These are phyloP conservation scores for Cenchrus fungigraminus DNA, from an alignment of 176 grass and related monocot species.

Conservation along the genomic window DNA sequence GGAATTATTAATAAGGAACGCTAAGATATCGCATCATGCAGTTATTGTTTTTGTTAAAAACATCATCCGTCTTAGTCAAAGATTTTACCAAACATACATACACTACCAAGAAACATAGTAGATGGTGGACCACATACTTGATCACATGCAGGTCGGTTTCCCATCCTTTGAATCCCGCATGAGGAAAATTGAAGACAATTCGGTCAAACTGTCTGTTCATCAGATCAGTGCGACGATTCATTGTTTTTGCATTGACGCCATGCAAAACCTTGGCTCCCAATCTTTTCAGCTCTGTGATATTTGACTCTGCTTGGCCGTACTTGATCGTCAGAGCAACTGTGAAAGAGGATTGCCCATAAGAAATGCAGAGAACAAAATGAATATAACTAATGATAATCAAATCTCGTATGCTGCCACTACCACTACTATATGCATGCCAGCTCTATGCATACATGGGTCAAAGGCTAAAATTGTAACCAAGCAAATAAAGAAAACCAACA, in stretches of 20 bases:
- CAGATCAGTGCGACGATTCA: constrained; percentile 53
- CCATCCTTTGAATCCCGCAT: constrained; percentile 67
- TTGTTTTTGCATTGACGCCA: constrained; percentile 43
- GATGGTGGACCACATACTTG: constrained; percentile 45
- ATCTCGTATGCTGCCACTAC: neutral
- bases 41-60: neutral
- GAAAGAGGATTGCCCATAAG: neutral
- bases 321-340: constrained; percentile 35
- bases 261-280: constrained; percentile 45
- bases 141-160: constrained; percentile 41
- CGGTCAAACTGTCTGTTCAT: constrained; percentile 53
- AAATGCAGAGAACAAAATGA: neutral
- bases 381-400: neutral
- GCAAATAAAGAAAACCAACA: neutral
- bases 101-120: neutral
- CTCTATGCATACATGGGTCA: neutral
- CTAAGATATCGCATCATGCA: neutral
- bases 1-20: neutral
- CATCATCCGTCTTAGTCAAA: neutral
- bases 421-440: neutral
- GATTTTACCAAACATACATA: neutral
- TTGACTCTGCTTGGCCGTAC: constrained; percentile 53
- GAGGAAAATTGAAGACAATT: constrained; percentile 76
- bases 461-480: neutral
- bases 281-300: constrained; percentile 42